Conservation (phyloP, 352 stramenopile species). For the Pythium aphanidermatum region DNA sequence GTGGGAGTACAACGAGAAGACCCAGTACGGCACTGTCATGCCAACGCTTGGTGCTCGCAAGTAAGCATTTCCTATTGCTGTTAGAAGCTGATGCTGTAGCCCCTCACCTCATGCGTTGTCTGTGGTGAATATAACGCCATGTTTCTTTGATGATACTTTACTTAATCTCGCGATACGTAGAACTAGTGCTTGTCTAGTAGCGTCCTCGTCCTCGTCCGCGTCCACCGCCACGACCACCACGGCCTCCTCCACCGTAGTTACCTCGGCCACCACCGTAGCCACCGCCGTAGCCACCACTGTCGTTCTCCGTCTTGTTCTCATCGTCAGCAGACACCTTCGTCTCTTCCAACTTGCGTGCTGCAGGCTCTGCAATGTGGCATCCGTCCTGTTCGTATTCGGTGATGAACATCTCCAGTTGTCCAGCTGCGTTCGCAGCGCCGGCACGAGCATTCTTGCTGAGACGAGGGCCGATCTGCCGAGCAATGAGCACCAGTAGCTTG, state of each 20-base stretch:
- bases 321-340: conserved; percentile 56
- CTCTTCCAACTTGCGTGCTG: conserved; percentile 63
- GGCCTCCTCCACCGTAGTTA: conserved; percentile 9
- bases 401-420: conserved; percentile 70
- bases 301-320: conserved; percentile 56
- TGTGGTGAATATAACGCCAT: too few species aligned
- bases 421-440: conserved; percentile 66
- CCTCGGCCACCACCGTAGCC: conserved; percentile 15
- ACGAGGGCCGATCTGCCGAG: conserved; percentile 47
- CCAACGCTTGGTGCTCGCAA: conserved; percentile 75
- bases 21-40: conserved; percentile 90
- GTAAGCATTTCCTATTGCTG: conserved; percentile 16
- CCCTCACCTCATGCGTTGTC: too few species aligned
- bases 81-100: not conserved
- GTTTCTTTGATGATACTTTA: too few species aligned
- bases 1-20: conserved; percentile 91
- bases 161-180: too few species aligned
- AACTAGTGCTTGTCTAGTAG: too few species aligned
- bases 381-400: conserved; percentile 58
- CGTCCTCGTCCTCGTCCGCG: conserved; percentile 32
- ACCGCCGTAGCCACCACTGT: conserved; percentile 24
- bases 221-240: conserved; percentile 20
- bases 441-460: conserved; percentile 71
- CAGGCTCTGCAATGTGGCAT: conserved; percentile 47
- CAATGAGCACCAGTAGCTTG: conserved; percentile 67